Evolutionary conservation across 2,329 filamentous ascomycete species (phyloP).

Genomic region (Alternaria sp.): DNA sequence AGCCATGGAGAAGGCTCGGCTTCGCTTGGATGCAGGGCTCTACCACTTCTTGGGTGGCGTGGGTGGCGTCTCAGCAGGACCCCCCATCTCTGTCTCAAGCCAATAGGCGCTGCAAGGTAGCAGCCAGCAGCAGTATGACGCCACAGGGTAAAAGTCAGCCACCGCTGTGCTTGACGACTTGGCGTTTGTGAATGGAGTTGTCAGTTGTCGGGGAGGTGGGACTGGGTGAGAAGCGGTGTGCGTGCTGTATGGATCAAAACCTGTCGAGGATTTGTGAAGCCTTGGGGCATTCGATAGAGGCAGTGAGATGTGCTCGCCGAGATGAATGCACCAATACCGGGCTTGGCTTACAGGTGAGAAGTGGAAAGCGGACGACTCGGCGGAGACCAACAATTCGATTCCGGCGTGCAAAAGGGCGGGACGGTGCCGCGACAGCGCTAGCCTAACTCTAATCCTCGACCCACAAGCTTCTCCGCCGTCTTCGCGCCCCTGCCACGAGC

Average conservation of each 20-base stretch:
- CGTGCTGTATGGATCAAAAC: constrained; percentile 1
- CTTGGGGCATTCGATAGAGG: constrained; percentile 1
- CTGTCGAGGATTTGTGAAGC: constrained; percentile 1
- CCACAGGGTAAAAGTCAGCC: constrained; percentile 47
- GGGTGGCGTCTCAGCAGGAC: constrained; percentile 41
- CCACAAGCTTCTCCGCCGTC: constrained; percentile 40
- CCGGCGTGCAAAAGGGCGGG: constrained; percentile 42
- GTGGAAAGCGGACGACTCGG: constrained; percentile 40
- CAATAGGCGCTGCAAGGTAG: constrained; percentile 17
- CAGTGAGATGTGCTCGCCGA: constrained; percentile 14
- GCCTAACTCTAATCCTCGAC: constrained; percentile 44
- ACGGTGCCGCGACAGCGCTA: constrained; percentile 42
- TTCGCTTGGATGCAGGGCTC: constrained; percentile 28
- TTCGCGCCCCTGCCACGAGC: constrained; percentile 36
- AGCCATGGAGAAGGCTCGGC: constrained; percentile 32
- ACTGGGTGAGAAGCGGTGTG: constrained; percentile 6
- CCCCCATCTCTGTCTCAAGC: constrained; percentile 31
- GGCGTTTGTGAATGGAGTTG: constrained; percentile 22
- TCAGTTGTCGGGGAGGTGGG: constrained; percentile 7
- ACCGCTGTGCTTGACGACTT: constrained; percentile 40
- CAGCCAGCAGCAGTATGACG: constrained; percentile 40
- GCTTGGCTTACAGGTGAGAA: constrained; percentile 22
- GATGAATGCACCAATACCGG: constrained; percentile 13
- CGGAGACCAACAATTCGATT: constrained; percentile 38
- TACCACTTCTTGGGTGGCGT: constrained; percentile 42